Conservation (phyloP, 148 eudicot genomes). For the Rhododendron henanense region DNA sequence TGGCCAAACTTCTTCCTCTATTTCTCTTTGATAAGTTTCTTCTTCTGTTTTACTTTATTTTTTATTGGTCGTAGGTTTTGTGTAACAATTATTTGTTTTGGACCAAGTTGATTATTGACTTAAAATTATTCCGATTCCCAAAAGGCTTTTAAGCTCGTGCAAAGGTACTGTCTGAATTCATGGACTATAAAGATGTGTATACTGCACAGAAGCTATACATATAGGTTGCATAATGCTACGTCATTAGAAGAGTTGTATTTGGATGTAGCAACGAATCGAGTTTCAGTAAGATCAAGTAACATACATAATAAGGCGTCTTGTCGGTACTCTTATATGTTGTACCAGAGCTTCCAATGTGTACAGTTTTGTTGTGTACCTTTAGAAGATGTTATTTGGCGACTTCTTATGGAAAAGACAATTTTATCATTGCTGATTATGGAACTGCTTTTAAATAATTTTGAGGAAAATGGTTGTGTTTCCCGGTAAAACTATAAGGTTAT, state of each 20-base stretch:
- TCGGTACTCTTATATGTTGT: background rate
- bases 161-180: background rate
- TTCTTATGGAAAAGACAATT: background rate
- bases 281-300: background rate
- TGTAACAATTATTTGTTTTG: background rate
- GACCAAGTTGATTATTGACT: background rate
- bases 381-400: background rate
- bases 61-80: background rate
- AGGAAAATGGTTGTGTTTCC: background rate
- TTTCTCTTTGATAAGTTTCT: background rate
- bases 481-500: background rate
- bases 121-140: background rate
- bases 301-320: background rate
- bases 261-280: background rate
- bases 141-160: background rate
- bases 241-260: background rate
- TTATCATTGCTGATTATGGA: background rate
- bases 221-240: background rate
- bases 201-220: background rate
- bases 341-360: background rate
- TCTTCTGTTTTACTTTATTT: background rate
- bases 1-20: background rate
- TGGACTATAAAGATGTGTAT: background rate
- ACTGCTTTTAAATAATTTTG: background rate
- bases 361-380: background rate